Evolutionary conservation across 257 asterid genomes (phyloP), one percentile per base, ranked within the genome.

Genomic region (Nicotiana tomentosiformis): DNA sequence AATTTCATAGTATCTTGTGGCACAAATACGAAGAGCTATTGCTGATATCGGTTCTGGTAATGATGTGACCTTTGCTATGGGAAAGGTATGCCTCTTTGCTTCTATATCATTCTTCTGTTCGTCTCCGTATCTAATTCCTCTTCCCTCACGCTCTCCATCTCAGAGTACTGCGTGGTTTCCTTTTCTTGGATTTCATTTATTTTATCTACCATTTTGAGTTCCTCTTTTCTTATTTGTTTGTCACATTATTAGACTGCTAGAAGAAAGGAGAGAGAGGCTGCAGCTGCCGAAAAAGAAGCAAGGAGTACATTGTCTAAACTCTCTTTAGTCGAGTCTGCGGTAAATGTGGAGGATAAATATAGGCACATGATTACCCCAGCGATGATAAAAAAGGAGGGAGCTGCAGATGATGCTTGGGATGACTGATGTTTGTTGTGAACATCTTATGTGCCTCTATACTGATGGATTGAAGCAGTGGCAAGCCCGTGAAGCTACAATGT

Each of bases 371-470:
- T 93, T 26, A 85, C 88, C 82, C 91, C 95, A 29, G 82, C 92
- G 16, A 82, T 30, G 82, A 86, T 55, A 67, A 89, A 82, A 87
- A 90, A 88, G 76, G 96, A 91, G 85, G 98, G 97, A 39, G 84
- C 95, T 30, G 98, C 96, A 17, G 98, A 94, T 66, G 94, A 85
- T 81, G 98, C 98, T 62, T 94, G 97, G 97, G 98, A 92, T 83
- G 96, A 92, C 82, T 93, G 84, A 91, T 51, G 80, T 51, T 51
- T 51, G 62, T 9, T 76, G 46, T 51, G 23, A 12, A 23, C 61
- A 72, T 72, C 79, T 72, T 72, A 51, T 51, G 64, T 15, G 46
- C 64, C 80, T 76, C 43, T 74, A 49, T 37, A 46, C 80, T 10
- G 80, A 76, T 76, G 30, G 80, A 58, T 51, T 29, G 80, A 26